A percentile compares a stretch with the other conserved stretches of the same genome.
phyloP scores from a whole-genome alignment of 2,329 filamentous ascomycete genomes.

The Capronia americana region DNA sequence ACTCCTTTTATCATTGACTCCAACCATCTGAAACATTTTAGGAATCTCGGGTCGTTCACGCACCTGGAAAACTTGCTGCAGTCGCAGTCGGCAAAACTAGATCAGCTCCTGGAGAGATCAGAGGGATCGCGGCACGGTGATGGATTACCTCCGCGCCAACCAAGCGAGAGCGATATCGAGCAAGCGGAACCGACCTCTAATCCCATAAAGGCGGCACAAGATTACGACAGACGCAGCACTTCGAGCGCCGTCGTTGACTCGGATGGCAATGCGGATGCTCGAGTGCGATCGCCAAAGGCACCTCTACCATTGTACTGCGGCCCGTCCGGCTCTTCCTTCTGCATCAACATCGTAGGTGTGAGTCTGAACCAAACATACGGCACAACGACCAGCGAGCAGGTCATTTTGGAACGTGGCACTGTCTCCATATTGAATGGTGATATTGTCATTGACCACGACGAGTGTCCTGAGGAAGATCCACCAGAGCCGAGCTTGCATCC shows the following conservation, averaged over 20 bases:
- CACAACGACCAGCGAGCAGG: constrained; percentile 2
- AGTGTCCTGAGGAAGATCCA: constrained; percentile 6
- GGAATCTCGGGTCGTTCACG: constrained; percentile 4
- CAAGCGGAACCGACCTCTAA: constrained; percentile 3
- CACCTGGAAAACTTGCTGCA: constrained; percentile 1
- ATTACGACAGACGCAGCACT: not conserved
- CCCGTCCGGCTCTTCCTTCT: constrained; percentile 4
- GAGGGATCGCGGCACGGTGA: not conserved
- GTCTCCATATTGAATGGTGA: constrained; percentile 13
- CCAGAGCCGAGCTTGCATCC: constrained; percentile 1
- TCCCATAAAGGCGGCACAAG: not conserved
- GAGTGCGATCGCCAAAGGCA: constrained; percentile 4
- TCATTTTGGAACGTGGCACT: not conserved
- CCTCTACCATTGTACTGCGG: constrained; percentile 8
- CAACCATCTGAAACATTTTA: constrained; percentile 5
- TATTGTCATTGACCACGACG: constrained; percentile 8
- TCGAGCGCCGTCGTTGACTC: constrained; percentile 1
- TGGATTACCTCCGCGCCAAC: not conserved
- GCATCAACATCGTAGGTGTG: constrained; percentile 12
- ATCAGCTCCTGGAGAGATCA: constrained; percentile 6
- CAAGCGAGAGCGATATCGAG: not conserved
- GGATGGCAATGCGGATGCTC: constrained; percentile 1
- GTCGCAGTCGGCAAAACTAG: constrained; percentile 6
- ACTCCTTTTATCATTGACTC: not conserved
- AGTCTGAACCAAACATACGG: constrained; percentile 10